Evolutionary conservation across 2,329 filamentous ascomycete species (phyloP).

Genomic region (Thielaviopsis populi): DNA sequence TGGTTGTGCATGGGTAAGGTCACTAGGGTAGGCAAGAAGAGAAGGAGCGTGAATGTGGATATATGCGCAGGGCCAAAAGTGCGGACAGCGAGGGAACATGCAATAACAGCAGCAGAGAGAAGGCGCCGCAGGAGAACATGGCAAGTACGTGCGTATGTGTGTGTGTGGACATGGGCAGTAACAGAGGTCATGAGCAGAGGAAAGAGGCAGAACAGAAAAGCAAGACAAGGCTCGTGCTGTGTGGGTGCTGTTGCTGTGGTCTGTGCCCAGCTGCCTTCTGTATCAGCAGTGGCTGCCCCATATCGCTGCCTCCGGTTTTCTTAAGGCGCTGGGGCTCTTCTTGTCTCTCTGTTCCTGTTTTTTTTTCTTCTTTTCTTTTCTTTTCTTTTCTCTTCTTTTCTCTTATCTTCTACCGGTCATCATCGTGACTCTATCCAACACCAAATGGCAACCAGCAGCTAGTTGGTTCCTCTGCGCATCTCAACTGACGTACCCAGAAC

Average conservation of each 20-base stretch:
- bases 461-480: no score
- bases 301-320: constrained; percentile 3
- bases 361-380: neutral
- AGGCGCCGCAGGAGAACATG: no score
- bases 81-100: neutral
- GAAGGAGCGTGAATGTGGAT: no score
- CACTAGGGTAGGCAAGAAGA: neutral
- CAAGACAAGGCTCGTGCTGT: neutral
- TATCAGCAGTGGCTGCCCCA: neutral
- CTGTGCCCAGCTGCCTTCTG: neutral
- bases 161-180: neutral
- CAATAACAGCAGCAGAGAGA: no score
- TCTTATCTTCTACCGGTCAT: no score
- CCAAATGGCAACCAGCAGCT: neutral
- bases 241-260: no score
- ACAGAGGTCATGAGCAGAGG: neutral
- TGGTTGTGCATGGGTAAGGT: neutral
- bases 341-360: neutral
- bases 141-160: no score
- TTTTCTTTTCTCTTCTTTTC: neutral
- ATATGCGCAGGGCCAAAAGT: neutral
- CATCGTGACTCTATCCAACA: neutral
- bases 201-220: neutral
- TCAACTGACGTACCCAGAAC: neutral
- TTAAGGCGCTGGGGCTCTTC: neutral